phyloP scores from a whole-genome alignment of 495 filamentous ascomycete species.

The Clavariopsis aquatica region DNA sequence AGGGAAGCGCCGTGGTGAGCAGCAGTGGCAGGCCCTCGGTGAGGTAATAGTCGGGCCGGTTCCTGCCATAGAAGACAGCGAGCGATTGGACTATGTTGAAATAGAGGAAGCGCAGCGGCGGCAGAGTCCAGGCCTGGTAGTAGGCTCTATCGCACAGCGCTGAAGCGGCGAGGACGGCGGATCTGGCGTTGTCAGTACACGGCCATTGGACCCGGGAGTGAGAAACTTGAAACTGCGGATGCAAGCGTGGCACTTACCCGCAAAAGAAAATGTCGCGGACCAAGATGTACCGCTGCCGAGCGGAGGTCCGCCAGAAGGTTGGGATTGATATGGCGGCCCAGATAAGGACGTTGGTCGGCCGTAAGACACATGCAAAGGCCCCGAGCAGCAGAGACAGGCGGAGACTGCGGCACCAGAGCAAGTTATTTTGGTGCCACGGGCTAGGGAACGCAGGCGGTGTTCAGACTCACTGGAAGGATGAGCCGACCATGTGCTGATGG shows the following conservation, averaged over 20 bases:
- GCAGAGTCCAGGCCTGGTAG: slow-evolving; percentile 87
- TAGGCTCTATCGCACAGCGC: slow-evolving; percentile 73
- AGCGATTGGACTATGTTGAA: slow-evolving; percentile 89
- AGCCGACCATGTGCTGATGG: no score
- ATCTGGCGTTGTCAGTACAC: slow-evolving; percentile 44
- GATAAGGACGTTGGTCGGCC: slow-evolving; percentile 86
- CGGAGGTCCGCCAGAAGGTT: slow-evolving; percentile 50
- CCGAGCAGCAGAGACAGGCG: slow-evolving; percentile 72
- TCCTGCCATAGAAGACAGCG: slow-evolving; percentile 88
- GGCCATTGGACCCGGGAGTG: not conserved
- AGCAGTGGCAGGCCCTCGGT: slow-evolving; percentile 87
- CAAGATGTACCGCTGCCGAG: slow-evolving; percentile 55
- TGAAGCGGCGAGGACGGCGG: slow-evolving; percentile 61
- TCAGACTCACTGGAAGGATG: slow-evolving; percentile 17
- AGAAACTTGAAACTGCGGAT: slow-evolving; percentile 5
- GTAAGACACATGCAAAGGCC: slow-evolving; percentile 79
- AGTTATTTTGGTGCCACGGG: slow-evolving; percentile 18
- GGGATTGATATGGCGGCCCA: slow-evolving; percentile 65
- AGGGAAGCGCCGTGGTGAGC: slow-evolving; percentile 80
- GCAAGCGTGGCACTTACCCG: slow-evolving; percentile 55
- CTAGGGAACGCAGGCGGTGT: slow-evolving; percentile 6
- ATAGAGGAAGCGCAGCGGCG: slow-evolving; percentile 82
- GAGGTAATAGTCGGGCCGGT: slow-evolving; percentile 89
- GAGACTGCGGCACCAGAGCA: slow-evolving; percentile 50
- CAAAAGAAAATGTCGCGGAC: slow-evolving; percentile 64